Percentiles rank a stretch among this genome's conserved stretches.
These are phyloP conservation scores for Penstemon barbatus DNA, from an alignment of 257 asterid species.

Conservation along the genomic window DNA sequence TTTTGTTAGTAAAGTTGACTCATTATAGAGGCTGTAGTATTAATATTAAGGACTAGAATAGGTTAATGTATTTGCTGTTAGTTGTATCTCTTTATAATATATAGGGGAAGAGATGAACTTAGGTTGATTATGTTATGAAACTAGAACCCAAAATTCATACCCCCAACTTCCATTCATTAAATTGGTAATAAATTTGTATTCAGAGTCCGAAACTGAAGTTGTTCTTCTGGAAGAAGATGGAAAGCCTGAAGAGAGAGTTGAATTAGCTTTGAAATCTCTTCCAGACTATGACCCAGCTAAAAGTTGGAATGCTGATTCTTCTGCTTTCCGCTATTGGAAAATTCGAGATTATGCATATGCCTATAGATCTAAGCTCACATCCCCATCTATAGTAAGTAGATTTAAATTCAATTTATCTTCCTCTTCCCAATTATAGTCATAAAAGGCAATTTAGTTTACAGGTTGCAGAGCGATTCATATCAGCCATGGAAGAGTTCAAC, in stretches of 20 bases:
- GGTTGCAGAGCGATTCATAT: constrained; percentile 95
- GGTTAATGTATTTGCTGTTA: constrained; percentile 22
- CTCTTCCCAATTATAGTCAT: constrained; percentile 16
- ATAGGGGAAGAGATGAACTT: constrained; percentile 3
- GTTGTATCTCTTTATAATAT: background rate
- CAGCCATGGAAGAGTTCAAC: constrained; percentile 75
- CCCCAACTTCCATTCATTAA: constrained; percentile 10
- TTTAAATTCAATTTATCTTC: constrained; percentile 22
- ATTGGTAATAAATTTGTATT: constrained; percentile 20
- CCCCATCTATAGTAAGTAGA: constrained; percentile 79
- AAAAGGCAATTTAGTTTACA: constrained; percentile 26
- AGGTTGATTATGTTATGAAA: constrained; percentile 17
- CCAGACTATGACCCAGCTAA: constrained; percentile 73
- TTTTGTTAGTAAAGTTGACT: constrained; percentile 19
- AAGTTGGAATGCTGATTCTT: constrained; percentile 57
- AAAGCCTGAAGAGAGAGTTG: constrained; percentile 76
- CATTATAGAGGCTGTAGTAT: constrained; percentile 14
- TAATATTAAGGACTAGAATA: constrained; percentile 13
- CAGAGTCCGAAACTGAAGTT: constrained; percentile 73
- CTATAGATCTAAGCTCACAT: constrained; percentile 78
- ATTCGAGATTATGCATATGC: constrained; percentile 98
- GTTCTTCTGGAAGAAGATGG: constrained; percentile 68
- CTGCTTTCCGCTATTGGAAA: constrained; percentile 87
- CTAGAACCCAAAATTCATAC: constrained; percentile 15
- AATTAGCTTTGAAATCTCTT: constrained; percentile 71